Percentiles rank a stretch among this genome's conserved stretches.
phyloP scores from a whole-genome alignment of 257 asterid genomes.

The Dorcoceras hygrometricum region DNA sequence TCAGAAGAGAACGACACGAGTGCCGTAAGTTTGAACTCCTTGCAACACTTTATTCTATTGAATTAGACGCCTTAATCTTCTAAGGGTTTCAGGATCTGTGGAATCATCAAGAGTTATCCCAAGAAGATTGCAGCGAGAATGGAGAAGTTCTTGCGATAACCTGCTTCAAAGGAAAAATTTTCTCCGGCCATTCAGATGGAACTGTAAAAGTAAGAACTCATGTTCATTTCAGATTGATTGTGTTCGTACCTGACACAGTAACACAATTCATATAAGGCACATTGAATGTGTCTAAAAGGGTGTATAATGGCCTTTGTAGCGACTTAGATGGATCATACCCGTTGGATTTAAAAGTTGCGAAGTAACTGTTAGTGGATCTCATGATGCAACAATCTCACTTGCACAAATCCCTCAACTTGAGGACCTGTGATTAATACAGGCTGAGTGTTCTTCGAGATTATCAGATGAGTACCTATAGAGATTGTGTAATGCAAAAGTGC shows the following conservation, averaged over 20 bases:
- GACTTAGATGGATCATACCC: not conserved
- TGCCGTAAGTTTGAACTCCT: conserved; percentile 41
- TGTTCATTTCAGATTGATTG: not conserved
- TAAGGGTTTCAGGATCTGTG: conserved; percentile 61
- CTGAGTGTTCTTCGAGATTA: not conserved
- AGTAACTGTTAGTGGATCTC: not conserved
- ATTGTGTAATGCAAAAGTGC: too few species aligned
- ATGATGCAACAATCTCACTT: not conserved
- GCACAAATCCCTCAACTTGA: too few species aligned
- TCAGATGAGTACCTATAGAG: not conserved
- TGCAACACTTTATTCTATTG: not conserved
- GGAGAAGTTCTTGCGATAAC: conserved; percentile 69
- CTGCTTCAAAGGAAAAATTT: conserved; percentile 49
- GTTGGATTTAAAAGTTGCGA: not conserved
- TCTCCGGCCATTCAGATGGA: conserved; percentile 88
- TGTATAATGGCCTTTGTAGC: not conserved
- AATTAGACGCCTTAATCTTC: conserved; percentile 6
- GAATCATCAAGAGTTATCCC: conserved; percentile 58
- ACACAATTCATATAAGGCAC: too few species aligned
- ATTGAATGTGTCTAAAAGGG: too few species aligned
- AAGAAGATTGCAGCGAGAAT: conserved; percentile 57
- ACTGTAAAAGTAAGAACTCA: conserved; percentile 52
- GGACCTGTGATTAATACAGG: not conserved
- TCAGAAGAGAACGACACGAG: conserved; percentile 75
- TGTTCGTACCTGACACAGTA: not conserved